Evolutionary conservation across 192 early-diverging fungal genomes (phyloP).

Genomic region (Backusella macrospora): DNA sequence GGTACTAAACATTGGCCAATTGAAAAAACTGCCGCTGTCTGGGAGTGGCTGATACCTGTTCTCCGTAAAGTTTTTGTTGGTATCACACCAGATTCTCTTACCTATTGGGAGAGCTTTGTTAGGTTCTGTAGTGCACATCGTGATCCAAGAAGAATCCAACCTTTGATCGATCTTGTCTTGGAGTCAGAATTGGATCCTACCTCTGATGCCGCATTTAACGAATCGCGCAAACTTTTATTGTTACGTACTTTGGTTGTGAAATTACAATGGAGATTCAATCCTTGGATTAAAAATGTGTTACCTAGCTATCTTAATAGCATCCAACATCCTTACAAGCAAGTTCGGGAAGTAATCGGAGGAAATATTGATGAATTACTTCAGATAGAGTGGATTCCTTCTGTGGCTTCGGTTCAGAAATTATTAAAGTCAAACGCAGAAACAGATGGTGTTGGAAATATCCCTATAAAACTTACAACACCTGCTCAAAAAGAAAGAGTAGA

Average conservation of each 20-base stretch:
- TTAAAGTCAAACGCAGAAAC: conserved; percentile 24
- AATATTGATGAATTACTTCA: conserved; percentile 71
- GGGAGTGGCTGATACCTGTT: conserved; percentile 71
- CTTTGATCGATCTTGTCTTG: conserved; percentile 72
- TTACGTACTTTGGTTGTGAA: conserved; percentile 60
- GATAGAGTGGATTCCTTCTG: conserved; percentile 63
- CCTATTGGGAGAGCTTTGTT: conserved; percentile 76
- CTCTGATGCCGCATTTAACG: conserved; percentile 81
- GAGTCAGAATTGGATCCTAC: conserved; percentile 67
- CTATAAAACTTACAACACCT: conserved; percentile 24
- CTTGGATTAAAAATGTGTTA: conserved; percentile 41
- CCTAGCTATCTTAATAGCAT: conserved; percentile 58
- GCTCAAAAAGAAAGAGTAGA: conserved; percentile 32
- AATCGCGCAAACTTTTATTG: conserved; percentile 80
- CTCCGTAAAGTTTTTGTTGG: conserved; percentile 61
- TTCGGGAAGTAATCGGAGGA: conserved; percentile 77
- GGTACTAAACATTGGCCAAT: conserved; percentile 88
- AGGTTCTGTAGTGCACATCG: conserved; percentile 57
- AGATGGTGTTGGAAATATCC: conserved; percentile 39
- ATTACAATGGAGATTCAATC: conserved; percentile 71
- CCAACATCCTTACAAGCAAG: conserved; percentile 88
- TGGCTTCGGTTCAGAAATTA: conserved; percentile 46
- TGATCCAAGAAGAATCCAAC: conserved; percentile 80
- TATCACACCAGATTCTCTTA: conserved; percentile 73
- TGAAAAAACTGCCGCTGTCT: conserved; percentile 53